These are phyloP conservation scores for Lachnellula arida DNA, from an alignment of 2,329 filamentous ascomycete species.

Conservation along the genomic window DNA sequence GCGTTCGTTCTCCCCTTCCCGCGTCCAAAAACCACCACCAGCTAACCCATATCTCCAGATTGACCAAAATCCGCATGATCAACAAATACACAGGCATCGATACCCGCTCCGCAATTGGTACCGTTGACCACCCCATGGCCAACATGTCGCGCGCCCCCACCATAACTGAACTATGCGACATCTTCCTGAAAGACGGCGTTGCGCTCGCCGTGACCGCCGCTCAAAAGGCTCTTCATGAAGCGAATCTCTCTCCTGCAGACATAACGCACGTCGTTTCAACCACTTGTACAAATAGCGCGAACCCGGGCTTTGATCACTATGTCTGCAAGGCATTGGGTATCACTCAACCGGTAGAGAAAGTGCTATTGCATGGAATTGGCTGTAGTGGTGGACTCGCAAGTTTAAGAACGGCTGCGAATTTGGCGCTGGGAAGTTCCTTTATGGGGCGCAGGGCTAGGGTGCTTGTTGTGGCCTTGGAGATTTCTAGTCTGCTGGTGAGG, in stretches of 20 bases:
- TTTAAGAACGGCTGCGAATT: constrained; percentile 59
- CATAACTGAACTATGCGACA: constrained; percentile 49
- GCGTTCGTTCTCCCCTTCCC: constrained; percentile 43
- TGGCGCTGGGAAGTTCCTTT: constrained; percentile 59
- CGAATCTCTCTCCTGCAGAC: constrained; percentile 44
- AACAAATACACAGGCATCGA: constrained; percentile 64
- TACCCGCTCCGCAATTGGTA: constrained; percentile 56
- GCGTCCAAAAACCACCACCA: background rate
- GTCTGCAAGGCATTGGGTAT: constrained; percentile 56
- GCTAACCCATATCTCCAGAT: constrained; percentile 36
- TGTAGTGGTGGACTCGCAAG: constrained; percentile 60
- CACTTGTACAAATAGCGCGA: constrained; percentile 65
- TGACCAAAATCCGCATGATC: constrained; percentile 59
- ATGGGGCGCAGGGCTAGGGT: constrained; percentile 56
- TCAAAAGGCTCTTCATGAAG: constrained; percentile 51
- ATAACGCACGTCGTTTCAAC: constrained; percentile 65
- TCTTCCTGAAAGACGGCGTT: constrained; percentile 54
- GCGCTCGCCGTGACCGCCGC: constrained; percentile 52
- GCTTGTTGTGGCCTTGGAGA: constrained; percentile 60
- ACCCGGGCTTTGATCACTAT: constrained; percentile 64
- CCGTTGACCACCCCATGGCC: constrained; percentile 55
- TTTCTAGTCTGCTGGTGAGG: constrained; percentile 56
- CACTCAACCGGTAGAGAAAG: constrained; percentile 55
- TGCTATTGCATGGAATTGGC: constrained; percentile 61
- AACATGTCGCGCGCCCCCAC: constrained; percentile 51